Evolutionary conservation across 164 flowering plant genomes (phyloP), one percentile per base, ranked within the genome.

Genomic region (Umbilicus rupestris): DNA sequence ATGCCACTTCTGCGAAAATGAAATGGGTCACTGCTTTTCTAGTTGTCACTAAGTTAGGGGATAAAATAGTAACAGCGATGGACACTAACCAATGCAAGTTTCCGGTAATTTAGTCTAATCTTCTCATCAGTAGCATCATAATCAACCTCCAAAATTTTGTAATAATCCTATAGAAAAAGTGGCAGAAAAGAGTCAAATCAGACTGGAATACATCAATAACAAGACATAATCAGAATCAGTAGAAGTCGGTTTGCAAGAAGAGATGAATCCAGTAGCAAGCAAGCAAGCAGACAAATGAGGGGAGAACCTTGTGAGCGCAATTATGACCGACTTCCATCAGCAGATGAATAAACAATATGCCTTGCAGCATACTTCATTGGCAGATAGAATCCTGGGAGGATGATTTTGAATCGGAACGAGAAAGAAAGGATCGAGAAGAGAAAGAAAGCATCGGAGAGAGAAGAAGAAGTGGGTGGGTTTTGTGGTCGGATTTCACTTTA

Each of bases 101-200:
- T 87, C 67, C 85, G 76, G 69, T 88, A 90, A 74, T 77, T 85
- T 62, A 86, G 57, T 75, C 78, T 80, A 75, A 90, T 86, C 52
- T 74, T 80, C 75, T 90, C 94, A 64, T 86, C 92, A 62, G 89
- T 78, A 74, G 94, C 94, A 71, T 90, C 97, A 71, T 86, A 90
- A 42, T 88, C 97, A 70, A 88, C 84, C 76, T 85, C 94, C 76
- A 90, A 70, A 28, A 90, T 75, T 71, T 88, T 86, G 85, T 90
- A 90, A 66, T 85, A 87, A 75, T 87, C 92, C 96, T 89, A 33
- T 7, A n/a, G n/a, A n/a, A n/a, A n/a, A n/a, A n/a, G n/a, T n/a
- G n/a, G n/a, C n/a, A n/a, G n/a, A n/a, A n/a, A n/a, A n/a, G n/a
- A n/a, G n/a, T n/a, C n/a, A n/a, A n/a, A n/a, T n/a, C n/a, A n/a